Evolutionary conservation across 352 stramenopile species (phyloP).

Genomic region (Phytopythium montanum): DNA sequence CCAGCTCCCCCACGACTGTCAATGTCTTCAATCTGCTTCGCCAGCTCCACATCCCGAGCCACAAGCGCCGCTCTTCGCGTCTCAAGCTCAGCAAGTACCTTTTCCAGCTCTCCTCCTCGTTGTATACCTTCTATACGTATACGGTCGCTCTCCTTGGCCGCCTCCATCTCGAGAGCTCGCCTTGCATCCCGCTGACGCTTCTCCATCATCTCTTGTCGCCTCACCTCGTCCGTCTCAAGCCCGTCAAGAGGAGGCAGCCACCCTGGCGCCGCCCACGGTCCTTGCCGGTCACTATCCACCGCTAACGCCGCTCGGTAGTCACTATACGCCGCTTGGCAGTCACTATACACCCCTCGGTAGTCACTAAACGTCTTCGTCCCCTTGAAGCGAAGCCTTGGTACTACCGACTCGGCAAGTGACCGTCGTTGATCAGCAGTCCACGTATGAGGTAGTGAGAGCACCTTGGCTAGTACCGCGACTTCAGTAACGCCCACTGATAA

Average conservation of each 20-base stretch:
- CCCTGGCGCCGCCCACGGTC: conserved; percentile 7
- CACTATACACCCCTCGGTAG: conserved; percentile 21
- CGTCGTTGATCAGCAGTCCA: conserved; percentile 47
- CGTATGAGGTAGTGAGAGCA: conserved; percentile 37
- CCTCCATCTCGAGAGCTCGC: conserved; percentile 21
- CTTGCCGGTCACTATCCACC: conserved; percentile 23
- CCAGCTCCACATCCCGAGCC: conserved; percentile 27
- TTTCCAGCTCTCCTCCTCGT: conserved; percentile 11
- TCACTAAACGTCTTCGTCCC: conserved; percentile 6
- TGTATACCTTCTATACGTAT: conserved; percentile 13
- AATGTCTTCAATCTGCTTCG: conserved; percentile 54
- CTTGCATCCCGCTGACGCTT: conserved; percentile 41
- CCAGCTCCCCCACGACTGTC: conserved; percentile 36
- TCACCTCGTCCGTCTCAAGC: conserved; percentile 13
- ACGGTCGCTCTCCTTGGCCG: conserved; percentile 15
- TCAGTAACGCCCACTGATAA: conserved; percentile 41
- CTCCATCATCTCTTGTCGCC: conserved; percentile 18
- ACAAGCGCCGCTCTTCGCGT: conserved; percentile 17
- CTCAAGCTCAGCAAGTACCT: conserved; percentile 16
- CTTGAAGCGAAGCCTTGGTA: conserved; percentile 31
- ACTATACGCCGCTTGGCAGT: conserved; percentile 11
- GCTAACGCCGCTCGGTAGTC: conserved; percentile 23
- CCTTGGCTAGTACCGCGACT: conserved; percentile 26
- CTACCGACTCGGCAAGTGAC: conserved; percentile 28
- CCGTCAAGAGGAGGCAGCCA: conserved; percentile 19